Percentiles rank a stretch among this genome's conserved stretches.
These are phyloP conservation scores for Rosa rugosa DNA, from an alignment of 306 rosid species.

Conservation along the genomic window DNA sequence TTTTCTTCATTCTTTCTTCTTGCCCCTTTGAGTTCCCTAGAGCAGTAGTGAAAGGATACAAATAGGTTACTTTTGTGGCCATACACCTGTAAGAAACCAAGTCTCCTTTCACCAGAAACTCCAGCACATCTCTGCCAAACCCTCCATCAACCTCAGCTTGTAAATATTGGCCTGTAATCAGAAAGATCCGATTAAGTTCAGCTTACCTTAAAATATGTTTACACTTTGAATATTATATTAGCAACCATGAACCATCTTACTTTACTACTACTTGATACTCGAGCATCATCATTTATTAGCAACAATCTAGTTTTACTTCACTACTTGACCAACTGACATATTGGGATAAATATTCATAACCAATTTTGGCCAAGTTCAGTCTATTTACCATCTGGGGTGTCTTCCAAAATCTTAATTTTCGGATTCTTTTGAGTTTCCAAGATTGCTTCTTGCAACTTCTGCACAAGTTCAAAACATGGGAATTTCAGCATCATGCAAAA, in stretches of 20 bases:
- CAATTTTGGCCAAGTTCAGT: not conserved
- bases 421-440: slow-evolving; percentile 81
- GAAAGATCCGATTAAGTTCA: not conserved
- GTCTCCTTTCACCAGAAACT: slow-evolving; percentile 87
- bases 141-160: slow-evolving; percentile 92
- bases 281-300: not conserved
- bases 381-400: slow-evolving; percentile 62
- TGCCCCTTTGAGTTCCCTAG: slow-evolving; percentile 94
- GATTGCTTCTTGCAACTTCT: slow-evolving; percentile 82
- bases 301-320: not conserved
- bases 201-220: not conserved
- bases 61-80: slow-evolving; percentile 78
- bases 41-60: slow-evolving; percentile 93
- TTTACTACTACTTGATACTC: not conserved
- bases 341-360: not conserved
- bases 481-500: slow-evolving; percentile 6
- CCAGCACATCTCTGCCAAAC: slow-evolving; percentile 74
- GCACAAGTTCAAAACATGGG: slow-evolving; percentile 7
- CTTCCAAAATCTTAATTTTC: slow-evolving; percentile 57
- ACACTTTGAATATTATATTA: not conserved
- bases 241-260: not conserved
- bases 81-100: slow-evolving; percentile 69
- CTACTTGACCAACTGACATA: not conserved
- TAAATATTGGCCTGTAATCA: slow-evolving; percentile 62
- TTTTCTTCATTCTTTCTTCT: slow-evolving; percentile 72